phyloP scores from a whole-genome alignment of 805 yeast species.

The Candida nemodendra region DNA sequence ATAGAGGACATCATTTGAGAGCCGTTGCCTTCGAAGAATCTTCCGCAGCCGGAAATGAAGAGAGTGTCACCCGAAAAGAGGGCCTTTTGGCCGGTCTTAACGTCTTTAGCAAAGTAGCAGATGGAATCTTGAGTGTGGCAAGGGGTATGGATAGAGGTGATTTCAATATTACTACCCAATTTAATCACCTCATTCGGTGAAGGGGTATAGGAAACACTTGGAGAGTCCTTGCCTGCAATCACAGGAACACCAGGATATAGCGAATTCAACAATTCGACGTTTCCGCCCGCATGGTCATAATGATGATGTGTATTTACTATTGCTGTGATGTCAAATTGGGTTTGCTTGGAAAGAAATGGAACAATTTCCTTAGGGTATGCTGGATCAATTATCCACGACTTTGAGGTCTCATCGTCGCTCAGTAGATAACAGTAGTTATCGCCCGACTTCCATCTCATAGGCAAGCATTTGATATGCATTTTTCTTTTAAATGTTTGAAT shows the following conservation, averaged over 20 bases:
- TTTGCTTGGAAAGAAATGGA: constrained; percentile 36
- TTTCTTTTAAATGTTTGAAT: no score
- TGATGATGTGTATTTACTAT: constrained; percentile 97
- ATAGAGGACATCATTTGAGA: constrained; percentile 75
- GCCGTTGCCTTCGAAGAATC: constrained; percentile 92
- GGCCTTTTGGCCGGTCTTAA: constrained; percentile 58
- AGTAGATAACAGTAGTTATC: constrained; percentile 87
- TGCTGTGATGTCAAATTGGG: constrained; percentile 54
- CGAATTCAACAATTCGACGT: constrained; percentile 37
- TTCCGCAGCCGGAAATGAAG: constrained; percentile 92
- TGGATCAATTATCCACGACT: constrained; percentile 88
- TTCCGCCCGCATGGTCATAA: constrained; percentile 92
- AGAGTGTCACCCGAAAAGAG: constrained; percentile 96
- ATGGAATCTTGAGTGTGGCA: constrained; percentile 97
- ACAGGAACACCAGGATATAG: constrained; percentile 53
- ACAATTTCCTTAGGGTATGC: constrained; percentile 78
- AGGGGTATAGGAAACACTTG: constrained; percentile 70
- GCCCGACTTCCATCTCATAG: constrained; percentile 94
- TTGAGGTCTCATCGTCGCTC: constrained; percentile 60
- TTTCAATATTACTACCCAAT: constrained; percentile 61
- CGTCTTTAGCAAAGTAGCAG: constrained; percentile 76
- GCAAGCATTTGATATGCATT: constrained; percentile 81
- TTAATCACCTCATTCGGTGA: constrained; percentile 56
- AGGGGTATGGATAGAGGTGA: constrained; percentile 90
- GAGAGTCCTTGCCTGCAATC: constrained; percentile 83